Base-by-base conservation (phyloP, 306 rosid genomes). In the Dicorynia guianensis region DNA sequence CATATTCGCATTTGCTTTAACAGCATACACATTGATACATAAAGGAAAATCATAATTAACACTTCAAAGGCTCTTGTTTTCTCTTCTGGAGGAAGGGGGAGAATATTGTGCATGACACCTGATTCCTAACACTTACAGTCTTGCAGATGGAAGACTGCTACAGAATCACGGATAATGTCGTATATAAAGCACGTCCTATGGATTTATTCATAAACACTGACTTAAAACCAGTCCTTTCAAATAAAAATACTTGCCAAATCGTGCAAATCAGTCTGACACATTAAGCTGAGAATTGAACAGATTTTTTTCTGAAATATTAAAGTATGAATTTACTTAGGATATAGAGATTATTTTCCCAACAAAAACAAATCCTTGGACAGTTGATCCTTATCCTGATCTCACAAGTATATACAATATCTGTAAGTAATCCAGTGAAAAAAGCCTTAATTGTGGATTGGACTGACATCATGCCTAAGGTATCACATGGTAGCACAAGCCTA, bases 381-480 rank as follows among this genome's bases (percentile, higher is more conserved):
- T 54, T 62, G 40, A 56, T 55, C 40, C 40, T 36, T 64, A 48
- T 63, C 71, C 59, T 70, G 59, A 48, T 67, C 14, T 57, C 75
- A 64, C 64, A 81, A 44, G 69, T 36, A 63, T 43, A 63, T 53
- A 53, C 52, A 18, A 67, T 44, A 60, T 57, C 64, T 52, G 47
- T 74, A 53, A 53, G 8, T n/a, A 67, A 15, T 64, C 14, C 33
- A 54, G 64, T 43, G 18, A 39, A 62, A 53, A 39, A 12, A 60
- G 34, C 76, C 66, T 69, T 61, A 54, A 61, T 34, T 35, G 56
- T 33, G 7, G 33, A 69, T 63, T 44, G 38, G n/a, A 56, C 33
- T 19, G 30, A 68, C 55, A 54, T 30, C 42, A 36, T 39, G 48
- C 71, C 44, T 49, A 10, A 40, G 53, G 9, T 25, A 56, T 57